A percentile compares a stretch with the other conserved stretches of the same genome.
Evolutionary conservation across 2,329 filamentous ascomycete genomes (phyloP).

Genomic region (Fusarium annulatum): DNA sequence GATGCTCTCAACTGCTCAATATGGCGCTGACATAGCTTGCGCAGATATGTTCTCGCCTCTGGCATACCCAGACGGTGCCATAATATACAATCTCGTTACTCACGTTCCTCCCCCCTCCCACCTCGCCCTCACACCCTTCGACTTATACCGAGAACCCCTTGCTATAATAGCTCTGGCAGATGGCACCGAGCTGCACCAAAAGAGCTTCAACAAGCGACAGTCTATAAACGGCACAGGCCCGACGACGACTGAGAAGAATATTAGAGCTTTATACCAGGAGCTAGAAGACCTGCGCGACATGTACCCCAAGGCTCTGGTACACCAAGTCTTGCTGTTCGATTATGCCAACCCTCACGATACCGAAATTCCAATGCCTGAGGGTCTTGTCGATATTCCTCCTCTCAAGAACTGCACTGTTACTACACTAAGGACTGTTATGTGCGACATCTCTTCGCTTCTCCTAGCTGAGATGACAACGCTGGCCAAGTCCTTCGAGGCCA

Average conservation of each 20-base stretch:
- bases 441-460: conserved; percentile 78
- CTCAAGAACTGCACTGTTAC: conserved; percentile 76
- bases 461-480: conserved; percentile 80
- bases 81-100: conserved; percentile 89
- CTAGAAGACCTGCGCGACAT: conserved; percentile 76
- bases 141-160: conserved; percentile 86
- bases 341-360: conserved; percentile 62
- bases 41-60: conserved; percentile 93
- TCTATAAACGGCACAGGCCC: conserved; percentile 63
- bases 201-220: conserved; percentile 64
- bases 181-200: conserved; percentile 73
- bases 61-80: conserved; percentile 84
- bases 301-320: conserved; percentile 80
- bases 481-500: conserved; percentile 77
- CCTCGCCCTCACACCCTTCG: conserved; percentile 85
- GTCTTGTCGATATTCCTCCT: conserved; percentile 77
- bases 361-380: conserved; percentile 70
- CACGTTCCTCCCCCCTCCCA: conserved; percentile 84
- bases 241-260: conserved; percentile 66
- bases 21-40: conserved; percentile 33
- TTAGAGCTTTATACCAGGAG: conserved; percentile 71
- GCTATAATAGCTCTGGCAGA: conserved; percentile 88
- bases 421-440: conserved; percentile 84
- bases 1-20: conserved; percentile 10
- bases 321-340: conserved; percentile 85